phyloP scores from a whole-genome alignment of 148 eudicot genomes.

The Salicornia ramosissima region DNA sequence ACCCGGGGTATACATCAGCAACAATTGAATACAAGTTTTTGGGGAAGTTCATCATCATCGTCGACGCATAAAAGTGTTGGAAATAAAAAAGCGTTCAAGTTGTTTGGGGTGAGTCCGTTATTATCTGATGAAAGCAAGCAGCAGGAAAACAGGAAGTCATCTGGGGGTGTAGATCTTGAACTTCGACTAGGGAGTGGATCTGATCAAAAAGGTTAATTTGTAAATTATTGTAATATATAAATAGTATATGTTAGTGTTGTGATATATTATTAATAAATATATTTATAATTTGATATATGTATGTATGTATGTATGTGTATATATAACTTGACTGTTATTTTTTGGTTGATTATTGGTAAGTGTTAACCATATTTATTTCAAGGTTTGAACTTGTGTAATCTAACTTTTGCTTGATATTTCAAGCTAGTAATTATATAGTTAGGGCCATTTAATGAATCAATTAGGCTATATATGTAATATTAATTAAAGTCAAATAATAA shows the following conservation, averaged over 20 bases:
- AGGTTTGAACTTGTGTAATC: too few species aligned
- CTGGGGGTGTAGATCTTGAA: conserved; percentile 31
- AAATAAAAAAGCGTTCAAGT: conserved; percentile 12
- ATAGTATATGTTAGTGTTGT: background rate
- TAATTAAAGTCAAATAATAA: too few species aligned
- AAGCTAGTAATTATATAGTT: too few species aligned
- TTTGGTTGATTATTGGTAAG: too few species aligned
- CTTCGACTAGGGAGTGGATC: conserved; percentile 35
- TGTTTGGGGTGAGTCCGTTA: conserved; percentile 24
- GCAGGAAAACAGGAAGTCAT: background rate
- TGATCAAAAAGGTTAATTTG: background rate
- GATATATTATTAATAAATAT: too few species aligned
- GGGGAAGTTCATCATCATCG: background rate
- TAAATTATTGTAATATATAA: too few species aligned
- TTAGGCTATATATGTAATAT: too few species aligned
- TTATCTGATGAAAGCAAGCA: background rate
- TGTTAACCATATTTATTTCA: too few species aligned
- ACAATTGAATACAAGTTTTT: background rate
- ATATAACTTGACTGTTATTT: background rate
- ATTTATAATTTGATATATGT: background rate
- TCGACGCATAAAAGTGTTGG: background rate
- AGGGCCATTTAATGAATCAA: too few species aligned
- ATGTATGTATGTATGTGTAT: too few species aligned
- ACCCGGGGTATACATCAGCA: background rate
- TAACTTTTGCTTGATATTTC: too few species aligned